Conservation (phyloP, 352 stramenopile genomes). For the Detonula confervacea region DNA sequence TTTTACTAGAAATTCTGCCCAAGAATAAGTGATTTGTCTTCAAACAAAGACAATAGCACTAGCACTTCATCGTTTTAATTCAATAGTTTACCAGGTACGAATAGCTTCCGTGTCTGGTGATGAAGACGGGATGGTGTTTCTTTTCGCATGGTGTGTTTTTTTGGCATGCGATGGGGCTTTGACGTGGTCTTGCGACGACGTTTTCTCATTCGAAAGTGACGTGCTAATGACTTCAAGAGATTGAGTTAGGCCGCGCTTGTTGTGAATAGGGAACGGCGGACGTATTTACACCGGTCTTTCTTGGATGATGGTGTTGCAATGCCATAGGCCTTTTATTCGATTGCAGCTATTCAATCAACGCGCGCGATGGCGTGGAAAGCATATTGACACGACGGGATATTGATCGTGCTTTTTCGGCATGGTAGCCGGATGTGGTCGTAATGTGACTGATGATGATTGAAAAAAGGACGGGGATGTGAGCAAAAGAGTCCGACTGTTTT, state of each 20-base stretch:
- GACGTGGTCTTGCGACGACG: background rate
- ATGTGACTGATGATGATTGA: too few relatives aligned
- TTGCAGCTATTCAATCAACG: too few relatives aligned
- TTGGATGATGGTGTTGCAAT: background rate
- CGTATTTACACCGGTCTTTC: background rate
- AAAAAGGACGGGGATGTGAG: too few relatives aligned
- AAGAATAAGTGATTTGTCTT: conserved; percentile 6
- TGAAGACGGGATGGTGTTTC: background rate
- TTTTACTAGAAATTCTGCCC: background rate
- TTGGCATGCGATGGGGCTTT: background rate
- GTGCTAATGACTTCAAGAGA: too few relatives aligned
- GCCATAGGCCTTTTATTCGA: background rate
- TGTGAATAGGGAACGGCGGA: background rate
- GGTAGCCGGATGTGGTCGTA: too few relatives aligned
- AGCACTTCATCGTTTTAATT: too few relatives aligned
- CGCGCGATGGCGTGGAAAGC: too few relatives aligned
- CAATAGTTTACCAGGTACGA: background rate
- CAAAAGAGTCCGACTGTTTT: too few relatives aligned
- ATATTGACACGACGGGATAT: too few relatives aligned
- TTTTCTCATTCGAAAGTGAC: background rate
- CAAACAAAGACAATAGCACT: conserved; percentile 5
- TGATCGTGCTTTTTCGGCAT: too few relatives aligned
- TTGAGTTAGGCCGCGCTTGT: background rate
- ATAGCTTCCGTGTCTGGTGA: background rate
- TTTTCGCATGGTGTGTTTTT: background rate